Evolutionary conservation across 805 yeast genomes (phyloP).

Genomic region (Starmera dryadoides): DNA sequence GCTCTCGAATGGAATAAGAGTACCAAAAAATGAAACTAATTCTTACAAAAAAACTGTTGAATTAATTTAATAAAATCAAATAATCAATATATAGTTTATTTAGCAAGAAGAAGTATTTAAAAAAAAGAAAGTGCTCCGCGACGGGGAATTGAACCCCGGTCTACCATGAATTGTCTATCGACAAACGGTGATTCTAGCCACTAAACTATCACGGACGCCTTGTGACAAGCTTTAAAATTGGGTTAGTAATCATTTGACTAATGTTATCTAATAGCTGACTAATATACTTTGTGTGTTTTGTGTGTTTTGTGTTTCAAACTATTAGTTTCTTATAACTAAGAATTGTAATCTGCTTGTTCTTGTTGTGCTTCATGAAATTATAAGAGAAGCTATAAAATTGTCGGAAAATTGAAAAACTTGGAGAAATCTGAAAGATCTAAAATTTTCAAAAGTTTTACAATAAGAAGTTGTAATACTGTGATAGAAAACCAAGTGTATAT

Average conservation of each 20-base stretch:
- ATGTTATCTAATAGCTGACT: background rate
- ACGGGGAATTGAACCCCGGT: constrained; percentile 4
- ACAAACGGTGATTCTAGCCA: constrained; percentile 3
- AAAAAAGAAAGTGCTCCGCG: constrained; percentile 1
- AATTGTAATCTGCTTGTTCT: background rate
- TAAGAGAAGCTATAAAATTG: background rate
- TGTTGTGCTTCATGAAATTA: background rate
- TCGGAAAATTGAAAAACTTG: too few species aligned
- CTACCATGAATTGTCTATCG: constrained; percentile 1
- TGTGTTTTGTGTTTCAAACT: too few species aligned
- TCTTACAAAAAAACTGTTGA: background rate
- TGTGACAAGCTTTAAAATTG: background rate
- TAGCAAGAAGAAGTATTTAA: too few species aligned
- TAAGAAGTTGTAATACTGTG: too few species aligned
- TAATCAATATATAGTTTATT: too few species aligned
- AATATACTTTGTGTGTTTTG: background rate
- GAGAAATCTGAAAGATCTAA: too few species aligned
- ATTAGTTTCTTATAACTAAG: too few species aligned
- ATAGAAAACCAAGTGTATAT: too few species aligned
- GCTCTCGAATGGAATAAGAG: too few species aligned
- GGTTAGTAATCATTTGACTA: background rate
- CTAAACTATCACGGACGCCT: constrained; percentile 2
- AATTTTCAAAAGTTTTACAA: too few species aligned
- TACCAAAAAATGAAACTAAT: background rate
- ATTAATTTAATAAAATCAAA: background rate